These are phyloP conservation scores for Silene latifolia DNA, from an alignment of 148 eudicot genomes.

Conservation along the genomic window DNA sequence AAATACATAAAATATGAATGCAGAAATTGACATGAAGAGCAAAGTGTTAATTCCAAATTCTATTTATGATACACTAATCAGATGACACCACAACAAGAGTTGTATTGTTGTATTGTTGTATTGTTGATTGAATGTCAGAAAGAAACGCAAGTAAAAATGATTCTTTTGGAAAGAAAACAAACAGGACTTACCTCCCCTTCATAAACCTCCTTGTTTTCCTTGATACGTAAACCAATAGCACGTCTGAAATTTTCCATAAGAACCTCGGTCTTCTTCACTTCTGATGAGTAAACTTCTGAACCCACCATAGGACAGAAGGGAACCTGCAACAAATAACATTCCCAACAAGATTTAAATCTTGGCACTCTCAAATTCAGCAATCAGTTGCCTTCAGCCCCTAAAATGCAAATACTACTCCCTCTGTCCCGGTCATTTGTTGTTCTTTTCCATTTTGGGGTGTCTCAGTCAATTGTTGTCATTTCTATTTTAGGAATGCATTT, in stretches of 20 bases:
- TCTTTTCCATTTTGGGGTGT: too few relatives aligned
- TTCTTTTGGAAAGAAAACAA: not conserved
- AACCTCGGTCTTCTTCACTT: slow-evolving; percentile 98
- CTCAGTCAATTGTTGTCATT: too few relatives aligned
- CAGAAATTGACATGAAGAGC: too few relatives aligned
- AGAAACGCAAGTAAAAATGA: not conserved
- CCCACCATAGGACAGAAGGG: slow-evolving; percentile 99
- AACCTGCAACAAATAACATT: slow-evolving; percentile 42
- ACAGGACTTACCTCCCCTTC: slow-evolving; percentile 83
- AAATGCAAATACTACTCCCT: slow-evolving; percentile 4
- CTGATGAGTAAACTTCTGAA: slow-evolving; percentile 97
- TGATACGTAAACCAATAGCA: slow-evolving; percentile 93
- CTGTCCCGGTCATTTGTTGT: too few relatives aligned
- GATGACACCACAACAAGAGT: slow-evolving; percentile 5
- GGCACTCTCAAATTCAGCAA: not conserved
- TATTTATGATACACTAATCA: not conserved
- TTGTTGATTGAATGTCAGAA: not conserved
- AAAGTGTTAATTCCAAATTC: not conserved
- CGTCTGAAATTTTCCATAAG: slow-evolving; percentile 93
- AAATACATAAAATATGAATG: too few relatives aligned
- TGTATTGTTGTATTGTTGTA: not conserved
- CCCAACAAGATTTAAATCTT: not conserved
- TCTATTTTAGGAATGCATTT: too few relatives aligned
- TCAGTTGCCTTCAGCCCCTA: not conserved
- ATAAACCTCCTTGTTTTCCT: slow-evolving; percentile 96